Percentiles rank a stretch among this genome's conserved stretches.
Conservation (phyloP, 352 stramenopile genomes). For the Phytophthora fragariae region DNA sequence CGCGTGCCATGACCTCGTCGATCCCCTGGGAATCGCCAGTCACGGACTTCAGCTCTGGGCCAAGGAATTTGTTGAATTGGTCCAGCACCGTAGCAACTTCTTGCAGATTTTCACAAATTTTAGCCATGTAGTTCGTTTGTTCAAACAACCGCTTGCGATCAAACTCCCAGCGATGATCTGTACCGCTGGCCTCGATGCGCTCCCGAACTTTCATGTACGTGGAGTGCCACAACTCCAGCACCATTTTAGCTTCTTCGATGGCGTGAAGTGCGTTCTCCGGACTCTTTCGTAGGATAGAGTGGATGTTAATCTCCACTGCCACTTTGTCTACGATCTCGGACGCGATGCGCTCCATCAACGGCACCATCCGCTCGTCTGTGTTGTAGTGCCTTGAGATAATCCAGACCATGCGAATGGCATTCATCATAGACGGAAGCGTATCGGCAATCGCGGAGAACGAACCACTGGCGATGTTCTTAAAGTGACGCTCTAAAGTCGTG, state of each 20-base stretch:
- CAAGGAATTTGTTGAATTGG: slow-evolving; percentile 97
- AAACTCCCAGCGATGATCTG: slow-evolving; percentile 97
- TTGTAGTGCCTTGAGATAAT: slow-evolving; percentile 98
- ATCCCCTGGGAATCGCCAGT: slow-evolving; percentile 95
- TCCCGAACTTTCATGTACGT: slow-evolving; percentile 96
- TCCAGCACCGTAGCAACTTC: slow-evolving; percentile 94
- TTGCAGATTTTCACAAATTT: slow-evolving; percentile 94
- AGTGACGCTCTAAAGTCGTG: slow-evolving; percentile 95
- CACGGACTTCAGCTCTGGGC: slow-evolving; percentile 95
- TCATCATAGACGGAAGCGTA: slow-evolving; percentile 96
- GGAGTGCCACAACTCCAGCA: slow-evolving; percentile 93
- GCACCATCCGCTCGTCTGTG: slow-evolving; percentile 97
- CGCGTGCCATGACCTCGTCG: slow-evolving; percentile 93
- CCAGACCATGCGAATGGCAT: slow-evolving; percentile 97
- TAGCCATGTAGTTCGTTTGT: slow-evolving; percentile 97
- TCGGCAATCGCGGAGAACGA: slow-evolving; percentile 94
- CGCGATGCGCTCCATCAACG: slow-evolving; percentile 96
- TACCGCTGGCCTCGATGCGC: slow-evolving; percentile 94
- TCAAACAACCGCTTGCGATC: slow-evolving; percentile 95
- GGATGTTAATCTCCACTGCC: slow-evolving; percentile 91
- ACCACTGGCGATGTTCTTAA: slow-evolving; percentile 94
- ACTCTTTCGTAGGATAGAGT: slow-evolving; percentile 86
- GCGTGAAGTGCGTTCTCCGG: slow-evolving; percentile 80
- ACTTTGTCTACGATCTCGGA: slow-evolving; percentile 95
- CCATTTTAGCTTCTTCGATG: slow-evolving; percentile 92